Evolutionary conservation across 2,329 filamentous ascomycete species (phyloP).

Genomic region (Coniochaeta ligniaria): DNA sequence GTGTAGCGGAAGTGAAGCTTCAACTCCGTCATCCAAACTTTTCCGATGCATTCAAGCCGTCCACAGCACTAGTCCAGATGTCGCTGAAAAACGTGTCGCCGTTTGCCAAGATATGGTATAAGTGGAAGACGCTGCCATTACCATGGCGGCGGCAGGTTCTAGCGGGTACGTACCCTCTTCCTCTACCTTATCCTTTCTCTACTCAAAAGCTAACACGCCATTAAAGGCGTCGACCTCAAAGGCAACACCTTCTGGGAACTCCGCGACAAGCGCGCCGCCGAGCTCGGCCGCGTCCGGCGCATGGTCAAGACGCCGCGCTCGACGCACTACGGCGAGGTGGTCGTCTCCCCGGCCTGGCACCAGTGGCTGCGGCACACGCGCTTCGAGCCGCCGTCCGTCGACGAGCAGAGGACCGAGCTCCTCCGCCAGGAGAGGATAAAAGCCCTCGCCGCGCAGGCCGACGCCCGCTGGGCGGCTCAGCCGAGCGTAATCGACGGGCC

Average conservation of each 20-base stretch:
- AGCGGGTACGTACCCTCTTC: conserved; percentile 35
- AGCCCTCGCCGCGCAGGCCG: conserved; percentile 51
- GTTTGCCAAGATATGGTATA: conserved; percentile 42
- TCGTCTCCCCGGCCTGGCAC: conserved; percentile 57
- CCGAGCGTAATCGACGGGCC: conserved; percentile 38
- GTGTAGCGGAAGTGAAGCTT: not conserved
- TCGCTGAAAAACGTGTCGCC: conserved; percentile 25
- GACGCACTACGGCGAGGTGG: conserved; percentile 46
- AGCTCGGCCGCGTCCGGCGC: conserved; percentile 45
- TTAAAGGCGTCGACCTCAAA: conserved; percentile 52
- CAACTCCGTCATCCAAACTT: not conserved
- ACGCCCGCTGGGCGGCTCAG: conserved; percentile 58
- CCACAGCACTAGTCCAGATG: not conserved
- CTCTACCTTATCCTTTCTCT: not conserved
- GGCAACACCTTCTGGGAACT: conserved; percentile 68
- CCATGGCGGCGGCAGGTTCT: conserved; percentile 60
- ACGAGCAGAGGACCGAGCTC: conserved; percentile 49
- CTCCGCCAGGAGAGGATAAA: conserved; percentile 45
- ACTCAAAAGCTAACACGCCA: not conserved
- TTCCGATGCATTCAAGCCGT: not conserved
- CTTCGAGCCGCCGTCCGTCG: conserved; percentile 42
- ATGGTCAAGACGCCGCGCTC: conserved; percentile 52
- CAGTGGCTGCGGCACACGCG: conserved; percentile 62
- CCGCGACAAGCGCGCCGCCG: conserved; percentile 36
- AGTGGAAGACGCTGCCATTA: conserved; percentile 55